Base-by-base conservation (phyloP, 2,329 filamentous ascomycete genomes). In the Elsinoe australis region DNA sequence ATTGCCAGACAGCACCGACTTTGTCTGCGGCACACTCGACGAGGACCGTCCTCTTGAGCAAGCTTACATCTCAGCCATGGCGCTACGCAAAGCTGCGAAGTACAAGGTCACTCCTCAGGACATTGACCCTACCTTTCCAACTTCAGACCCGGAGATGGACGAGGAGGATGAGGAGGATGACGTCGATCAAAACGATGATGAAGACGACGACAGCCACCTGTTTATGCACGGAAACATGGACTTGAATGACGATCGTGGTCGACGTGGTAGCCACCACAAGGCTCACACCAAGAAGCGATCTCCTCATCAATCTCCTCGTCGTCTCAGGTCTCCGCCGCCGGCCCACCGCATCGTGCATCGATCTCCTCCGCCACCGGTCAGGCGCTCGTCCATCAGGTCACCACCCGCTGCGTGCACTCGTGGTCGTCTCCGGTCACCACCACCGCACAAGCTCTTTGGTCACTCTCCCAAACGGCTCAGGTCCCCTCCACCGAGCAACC, bases 21-120 rank as follows among this genome's bases (percentile, higher is more conserved):
- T 98, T 56, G 92, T 98, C n/a, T 96, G 92, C 60, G 92, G 92
- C 51, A 98, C 92, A 1, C 74, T 98, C 15, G 92, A 98, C 56
- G 92, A 98, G 66, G 92, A 98, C 60, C 82, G 87, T 35, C 87
- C 88, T 2, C 69, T 96, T n/a, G 92, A 98, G 63, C 87, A 89
- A 56, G 90, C 87, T 0, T 98, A 95, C 64, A 76, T 94, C 49
- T 85, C 86, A 2, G 87, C 85, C 58, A 75, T 94, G 50, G 85
- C 89, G 59, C 82, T 86, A 49, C 82, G 85, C 55, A 83, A 88
- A 57, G 82, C 82, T 38, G 82, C 83, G 56, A 95, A 89, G 68
- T 83, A 89, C 52, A 81, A 84, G 53, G 64, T 79, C 22, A 87
- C 90, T 22, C 90, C 92, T n/a, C 92, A 96, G 62, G 92, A 96